Evolutionary conservation across 164 flowering plant species (phyloP), one percentile per base, ranked within the genome.

Genomic region (Nymphaea colorata): DNA sequence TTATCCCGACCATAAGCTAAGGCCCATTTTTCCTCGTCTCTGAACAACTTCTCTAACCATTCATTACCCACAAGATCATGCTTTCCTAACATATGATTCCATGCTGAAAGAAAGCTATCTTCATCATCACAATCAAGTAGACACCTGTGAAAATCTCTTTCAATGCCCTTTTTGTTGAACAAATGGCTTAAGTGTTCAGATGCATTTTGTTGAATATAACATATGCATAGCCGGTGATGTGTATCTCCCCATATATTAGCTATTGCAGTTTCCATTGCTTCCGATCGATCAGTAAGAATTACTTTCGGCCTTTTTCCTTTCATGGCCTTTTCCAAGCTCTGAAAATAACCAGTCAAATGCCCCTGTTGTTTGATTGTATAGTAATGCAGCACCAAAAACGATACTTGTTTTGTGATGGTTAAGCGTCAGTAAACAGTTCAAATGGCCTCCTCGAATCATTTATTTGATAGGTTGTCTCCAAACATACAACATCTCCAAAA

Each of bases 401-500:
- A 57, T 16, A 18, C 18, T 57, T 67, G 36, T 17, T 18, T 11
- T 57, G 43, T 67, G 69, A 59, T 67, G 69, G 42, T 67, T 67
- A 11, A 67, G n/a, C 43, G 15, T 62, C 69, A 36, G 42, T 57
- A 42, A 67, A 67, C 16, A 2, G 62, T 18, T 17, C 62, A 57
- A 57, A 67, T 59, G 69, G 63, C 12, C 62, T 36, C 16, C 15
- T 44, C 6, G 57, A 41, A 15, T 25, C 7, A 41, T 67, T 57
- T 41, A 42, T 5, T 4, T 25, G 53, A 25, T 15, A 57, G 53
- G 69, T 67, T 4, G 63, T 55, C 18, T 67, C 69, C 1, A 67
- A 67, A 44, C 62, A 57, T 14, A 67, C 61, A 15, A 67, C 69
- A 57, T 67, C 69, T 1, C 69, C 62, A 67, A 67, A 67, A 18